Base-by-base conservation (phyloP, 164 flowering plant genomes). In the Stephania japonica region DNA sequence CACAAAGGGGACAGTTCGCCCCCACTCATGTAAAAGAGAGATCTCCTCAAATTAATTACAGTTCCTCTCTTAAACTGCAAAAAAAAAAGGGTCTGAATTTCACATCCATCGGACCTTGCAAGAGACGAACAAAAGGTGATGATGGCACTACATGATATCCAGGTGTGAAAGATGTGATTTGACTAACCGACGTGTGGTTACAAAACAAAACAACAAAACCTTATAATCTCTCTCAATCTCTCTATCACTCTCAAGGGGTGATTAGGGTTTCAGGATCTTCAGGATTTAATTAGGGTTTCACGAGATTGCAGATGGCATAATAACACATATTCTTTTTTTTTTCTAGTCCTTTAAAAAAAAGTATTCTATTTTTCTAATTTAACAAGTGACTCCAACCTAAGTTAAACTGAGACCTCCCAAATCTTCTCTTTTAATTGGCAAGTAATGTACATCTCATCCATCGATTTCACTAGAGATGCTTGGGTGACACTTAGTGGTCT, bases 11-110 rank as follows among this genome's bases (percentile, higher is more conserved):
- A 73, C 76, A 73, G 47, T 42, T 66, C 26, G 73, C 70, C 80
- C 80, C 80, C 80, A 78, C 80, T 65, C 23, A 70, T 63, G 71
- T 78, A 64, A 74, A 78, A 73, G 65, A 61, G 65, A 78, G 68
- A 74, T 78, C 80, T 67, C 72, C 74, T 68, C 11, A 70, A 26
- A 69, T 72, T 41, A 32, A 32, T 32, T 32, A 32, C 38, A 32
- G n/a, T n/a, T n/a, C 38, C 4, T 32, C 38, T 32, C 38, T 32
- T 32, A 32, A 32, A 32, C 25, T 42, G 43, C 27, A 47, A 21
- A 12, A 43, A 64, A 76, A 53, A n/a, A 62, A 25, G 21, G 65
- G 6, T 69, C 67, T 50, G 32, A 65, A 64, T 49, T 23, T 49
- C 73, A 70, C 67, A 70, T 77, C 70, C 67, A 65, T 73, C 32